Evolutionary conservation across 768 basidiomycete species (phyloP), one percentile per base, ranked within the genome.

Genomic region (Panaeolus cyanescens): DNA sequence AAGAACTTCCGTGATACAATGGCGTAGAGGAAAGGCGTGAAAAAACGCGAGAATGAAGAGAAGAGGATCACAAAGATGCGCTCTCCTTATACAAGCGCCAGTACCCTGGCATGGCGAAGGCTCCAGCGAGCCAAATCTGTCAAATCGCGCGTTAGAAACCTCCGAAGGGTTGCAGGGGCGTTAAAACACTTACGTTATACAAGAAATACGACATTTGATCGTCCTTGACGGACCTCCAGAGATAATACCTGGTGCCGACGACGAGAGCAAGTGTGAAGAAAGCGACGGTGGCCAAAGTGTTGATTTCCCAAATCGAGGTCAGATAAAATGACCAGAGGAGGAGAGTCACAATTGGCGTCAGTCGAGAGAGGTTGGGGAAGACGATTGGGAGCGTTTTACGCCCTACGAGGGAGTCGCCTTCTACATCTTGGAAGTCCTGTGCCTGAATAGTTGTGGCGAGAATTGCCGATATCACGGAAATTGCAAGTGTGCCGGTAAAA

Each of bases 381-480:
- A 75, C 72, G 59, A 84, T 79, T 4, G 83, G 82, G 13, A 84
- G 65, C 0, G 82, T 84, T 2, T 67, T 53, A 3, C 83, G 74
- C 2, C 80, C 78, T 1, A 74, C 71, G 28, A 70, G 45, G 4
- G 68, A 67, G 58, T 84, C 83, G 0, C 83, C 82, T 20, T 68
- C 67, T 5, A 73, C 67, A 55, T 84, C 83, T 54, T 77, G 76
- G 63, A 81, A 84, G 61, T 84, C 83, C 67, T 83, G 80, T 2
- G 78, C 75, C 53, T 83, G 81, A 12, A 81, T 69, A 0, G 82
- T 83, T 0, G 82, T 81, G 2, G 76, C 66, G 33, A 82, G 74
- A 15, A 81, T 75, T 0, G 71, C 71, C 7, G 74, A 70, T 25
- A 77, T 80, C 53, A 79, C 60, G 40, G 70, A 69, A 32, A 78